These are phyloP conservation scores for Sphagnum magellanicum DNA, from an alignment of 228 moss, liverwort and hornwort genomes.

Conservation along the genomic window DNA sequence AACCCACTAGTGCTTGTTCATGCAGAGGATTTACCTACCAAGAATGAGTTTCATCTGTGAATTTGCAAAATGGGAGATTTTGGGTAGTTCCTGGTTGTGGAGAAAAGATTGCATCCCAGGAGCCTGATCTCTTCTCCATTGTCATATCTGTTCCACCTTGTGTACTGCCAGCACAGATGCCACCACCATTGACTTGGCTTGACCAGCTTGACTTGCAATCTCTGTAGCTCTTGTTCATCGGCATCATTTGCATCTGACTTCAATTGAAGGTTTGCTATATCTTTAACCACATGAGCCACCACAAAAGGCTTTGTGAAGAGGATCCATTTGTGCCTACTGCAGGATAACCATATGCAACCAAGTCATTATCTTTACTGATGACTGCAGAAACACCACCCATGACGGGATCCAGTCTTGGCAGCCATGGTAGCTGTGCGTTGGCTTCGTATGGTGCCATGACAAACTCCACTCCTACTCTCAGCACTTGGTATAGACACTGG, in stretches of 20 bases:
- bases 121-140: slow-evolving; percentile 29
- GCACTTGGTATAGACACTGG: slow-evolving; percentile 12
- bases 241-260: not conserved
- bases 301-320: too few relatives aligned
- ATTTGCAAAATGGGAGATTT: slow-evolving; percentile 28
- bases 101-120: slow-evolving; percentile 13
- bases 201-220: not conserved
- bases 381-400: slow-evolving; percentile 37
- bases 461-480: slow-evolving; percentile 33
- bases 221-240: too few relatives aligned
- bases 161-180: slow-evolving; percentile 23
- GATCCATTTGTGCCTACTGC: slow-evolving; percentile 13
- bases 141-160: slow-evolving; percentile 46
- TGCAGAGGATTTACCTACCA: slow-evolving; percentile 5
- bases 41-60: slow-evolving; percentile 38
- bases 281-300: not conserved
- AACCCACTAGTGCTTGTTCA: not conserved
- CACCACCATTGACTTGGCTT: not conserved
- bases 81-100: slow-evolving; percentile 4
- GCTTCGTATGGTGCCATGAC: slow-evolving; percentile 61
- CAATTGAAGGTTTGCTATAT: not conserved
- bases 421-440: slow-evolving; percentile 48
- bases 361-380: slow-evolving; percentile 50
- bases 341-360: slow-evolving; percentile 48
- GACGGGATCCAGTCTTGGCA: slow-evolving; percentile 16